These are phyloP conservation scores for Dactylella cylindrospora DNA, from an alignment of 2,329 filamentous ascomycete species.

Conservation along the genomic window DNA sequence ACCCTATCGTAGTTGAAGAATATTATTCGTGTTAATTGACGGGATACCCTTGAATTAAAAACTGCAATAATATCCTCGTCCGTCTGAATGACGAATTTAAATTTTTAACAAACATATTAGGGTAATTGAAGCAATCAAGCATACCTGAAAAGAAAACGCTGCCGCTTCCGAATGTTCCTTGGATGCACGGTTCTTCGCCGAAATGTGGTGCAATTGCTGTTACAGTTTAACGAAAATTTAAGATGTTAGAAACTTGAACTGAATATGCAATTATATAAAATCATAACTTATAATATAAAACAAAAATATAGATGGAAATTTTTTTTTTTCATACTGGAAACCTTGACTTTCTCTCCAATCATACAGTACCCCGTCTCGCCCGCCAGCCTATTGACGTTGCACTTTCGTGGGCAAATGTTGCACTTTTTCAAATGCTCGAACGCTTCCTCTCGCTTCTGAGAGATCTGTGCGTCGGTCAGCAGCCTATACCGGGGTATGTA, in stretches of 20 bases:
- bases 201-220: constrained; percentile 85
- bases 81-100: neutral
- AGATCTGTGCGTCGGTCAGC: constrained; percentile 67
- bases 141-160: constrained; percentile 75
- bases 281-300: too few species aligned
- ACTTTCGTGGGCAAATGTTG: constrained; percentile 76
- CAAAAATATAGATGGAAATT: too few species aligned
- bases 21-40: constrained; percentile 32
- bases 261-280: too few species aligned
- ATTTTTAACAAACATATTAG: neutral
- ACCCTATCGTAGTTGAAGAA: constrained; percentile 50
- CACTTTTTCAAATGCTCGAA: constrained; percentile 76
- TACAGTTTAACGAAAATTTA: too few species aligned
- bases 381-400: constrained; percentile 78
- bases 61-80: neutral
- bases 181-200: constrained; percentile 80
- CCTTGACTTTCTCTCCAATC: constrained; percentile 73
- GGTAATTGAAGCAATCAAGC: neutral
- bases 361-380: constrained; percentile 71
- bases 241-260: too few species aligned
- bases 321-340: constrained; percentile 51
- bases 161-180: constrained; percentile 77
- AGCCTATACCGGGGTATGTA: constrained; percentile 73
- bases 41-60: constrained; percentile 22
- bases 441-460: constrained; percentile 71